phyloP scores from a whole-genome alignment of 352 stramenopile genomes.

The Pythium brassicae region DNA sequence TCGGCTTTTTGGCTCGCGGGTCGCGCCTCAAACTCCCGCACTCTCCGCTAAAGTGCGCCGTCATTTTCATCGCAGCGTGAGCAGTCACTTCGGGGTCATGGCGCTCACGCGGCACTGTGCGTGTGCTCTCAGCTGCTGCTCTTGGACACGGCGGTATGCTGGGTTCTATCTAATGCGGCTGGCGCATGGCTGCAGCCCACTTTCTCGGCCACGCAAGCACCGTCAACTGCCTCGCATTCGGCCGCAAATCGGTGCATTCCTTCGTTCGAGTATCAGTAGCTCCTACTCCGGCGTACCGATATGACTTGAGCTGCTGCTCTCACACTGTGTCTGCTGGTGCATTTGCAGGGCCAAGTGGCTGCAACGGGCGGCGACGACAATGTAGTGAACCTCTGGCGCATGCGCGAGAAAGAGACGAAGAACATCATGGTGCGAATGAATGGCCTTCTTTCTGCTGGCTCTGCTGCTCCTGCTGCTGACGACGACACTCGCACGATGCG shows the following conservation, averaged over 20 bases:
- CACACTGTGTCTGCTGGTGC: too few species aligned
- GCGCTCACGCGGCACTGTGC: conserved; percentile 59
- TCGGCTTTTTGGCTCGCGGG: neutral
- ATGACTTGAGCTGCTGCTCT: neutral
- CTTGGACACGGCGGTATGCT: too few species aligned
- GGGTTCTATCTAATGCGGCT: neutral
- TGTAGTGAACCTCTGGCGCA: conserved; percentile 80
- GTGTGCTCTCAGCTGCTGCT: conserved; percentile 1
- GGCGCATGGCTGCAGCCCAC: conserved; percentile 33
- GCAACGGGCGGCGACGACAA: conserved; percentile 76
- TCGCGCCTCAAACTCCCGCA: neutral
- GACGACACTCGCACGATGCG: neutral
- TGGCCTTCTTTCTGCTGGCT: neutral
- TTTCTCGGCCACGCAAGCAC: conserved; percentile 78
- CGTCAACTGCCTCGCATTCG: conserved; percentile 82
- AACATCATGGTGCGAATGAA: conserved; percentile 82
- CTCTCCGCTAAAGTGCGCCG: neutral
- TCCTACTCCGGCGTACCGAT: too few species aligned
- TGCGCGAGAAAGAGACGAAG: conserved; percentile 85
- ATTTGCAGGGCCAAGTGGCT: conserved; percentile 63
- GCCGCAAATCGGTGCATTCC: conserved; percentile 62
- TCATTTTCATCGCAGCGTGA: neutral
- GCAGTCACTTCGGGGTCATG: conserved; percentile 15
- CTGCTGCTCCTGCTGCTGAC: neutral
- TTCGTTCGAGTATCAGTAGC: too few species aligned